Conservation (phyloP, 306 rosid genomes). For the Quercus berberidifolia region DNA sequence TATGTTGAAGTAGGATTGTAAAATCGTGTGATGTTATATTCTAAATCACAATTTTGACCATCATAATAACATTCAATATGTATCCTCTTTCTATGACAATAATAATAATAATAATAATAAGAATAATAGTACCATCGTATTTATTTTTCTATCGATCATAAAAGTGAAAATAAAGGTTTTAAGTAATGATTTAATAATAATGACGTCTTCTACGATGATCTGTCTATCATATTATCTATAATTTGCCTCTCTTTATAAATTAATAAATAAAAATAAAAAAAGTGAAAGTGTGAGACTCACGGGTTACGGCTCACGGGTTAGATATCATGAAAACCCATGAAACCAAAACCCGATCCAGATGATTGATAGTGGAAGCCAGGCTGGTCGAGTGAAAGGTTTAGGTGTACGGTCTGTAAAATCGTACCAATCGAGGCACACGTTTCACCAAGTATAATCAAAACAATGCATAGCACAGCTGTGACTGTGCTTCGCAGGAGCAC, state of each 20-base stretch:
- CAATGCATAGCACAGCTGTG: neutral
- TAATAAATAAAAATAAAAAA: neutral
- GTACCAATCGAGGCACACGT: constrained; percentile 4
- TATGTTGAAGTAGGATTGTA: rapidly evolving
- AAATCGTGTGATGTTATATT: rapidly evolving
- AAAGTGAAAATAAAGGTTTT: too few species aligned
- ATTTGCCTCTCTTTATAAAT: too few species aligned
- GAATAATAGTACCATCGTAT: too few species aligned
- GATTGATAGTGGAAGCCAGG: constrained; percentile 15
- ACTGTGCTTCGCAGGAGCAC: neutral
- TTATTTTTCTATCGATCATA: too few species aligned
- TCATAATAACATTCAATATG: too few species aligned
- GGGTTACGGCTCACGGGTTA: neutral
- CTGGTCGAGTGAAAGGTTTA: neutral
- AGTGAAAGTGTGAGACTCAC: too few species aligned
- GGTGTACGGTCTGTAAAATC: constrained; percentile 5
- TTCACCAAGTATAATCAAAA: neutral
- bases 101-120: rapidly evolving
- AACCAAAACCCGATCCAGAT: neutral
- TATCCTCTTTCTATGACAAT: too few species aligned
- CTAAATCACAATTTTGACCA: too few species aligned
- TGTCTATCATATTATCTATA: too few species aligned
- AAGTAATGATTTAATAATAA: too few species aligned
- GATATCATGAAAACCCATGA: neutral
- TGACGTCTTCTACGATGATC: too few species aligned